Evolutionary conservation across 352 stramenopile species (phyloP).

Genomic region (Phytophthora idaei): DNA sequence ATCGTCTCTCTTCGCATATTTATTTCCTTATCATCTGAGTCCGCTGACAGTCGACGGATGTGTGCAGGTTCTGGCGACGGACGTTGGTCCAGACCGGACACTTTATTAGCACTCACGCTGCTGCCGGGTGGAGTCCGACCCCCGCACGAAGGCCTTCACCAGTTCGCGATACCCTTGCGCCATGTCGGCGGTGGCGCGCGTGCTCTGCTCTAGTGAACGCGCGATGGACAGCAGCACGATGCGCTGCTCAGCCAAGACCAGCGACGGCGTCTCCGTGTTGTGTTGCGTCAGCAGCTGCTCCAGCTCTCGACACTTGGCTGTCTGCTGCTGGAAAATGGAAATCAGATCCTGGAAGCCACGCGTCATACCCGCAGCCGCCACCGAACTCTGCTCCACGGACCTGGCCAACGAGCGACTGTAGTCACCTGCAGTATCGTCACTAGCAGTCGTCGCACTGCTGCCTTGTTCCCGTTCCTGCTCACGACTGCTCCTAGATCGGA

Average conservation of each 20-base stretch:
- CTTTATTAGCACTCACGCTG: slow-evolving; percentile 12
- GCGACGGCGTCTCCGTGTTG: slow-evolving; percentile 3
- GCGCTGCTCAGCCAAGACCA: slow-evolving; percentile 30
- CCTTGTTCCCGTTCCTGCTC: slow-evolving; percentile 2
- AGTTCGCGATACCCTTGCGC: slow-evolving; percentile 49
- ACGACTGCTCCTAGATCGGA: neutral
- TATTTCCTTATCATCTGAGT: slow-evolving; percentile 8
- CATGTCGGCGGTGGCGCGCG: slow-evolving; percentile 48
- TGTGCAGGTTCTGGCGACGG: slow-evolving; percentile 1
- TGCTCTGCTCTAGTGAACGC: slow-evolving; percentile 51
- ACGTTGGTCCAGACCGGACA: neutral
- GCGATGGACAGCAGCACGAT: slow-evolving; percentile 44
- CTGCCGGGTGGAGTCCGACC: slow-evolving; percentile 7
- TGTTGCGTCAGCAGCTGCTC: slow-evolving; percentile 16
- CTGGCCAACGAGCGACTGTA: slow-evolving; percentile 38
- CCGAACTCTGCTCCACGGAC: slow-evolving; percentile 59
- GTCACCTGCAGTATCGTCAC: neutral
- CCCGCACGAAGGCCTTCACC: slow-evolving; percentile 37
- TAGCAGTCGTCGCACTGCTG: slow-evolving; percentile 17
- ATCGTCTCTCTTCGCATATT: slow-evolving; percentile 4
- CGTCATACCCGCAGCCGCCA: slow-evolving; percentile 50
- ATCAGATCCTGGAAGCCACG: slow-evolving; percentile 52
- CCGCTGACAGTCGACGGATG: slow-evolving; percentile 8
- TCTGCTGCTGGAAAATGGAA: slow-evolving; percentile 41
- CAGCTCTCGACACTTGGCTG: slow-evolving; percentile 26